Evolutionary conservation across 2,329 filamentous ascomycete species (phyloP).

Genomic region (Westerdykella aurantiaca): DNA sequence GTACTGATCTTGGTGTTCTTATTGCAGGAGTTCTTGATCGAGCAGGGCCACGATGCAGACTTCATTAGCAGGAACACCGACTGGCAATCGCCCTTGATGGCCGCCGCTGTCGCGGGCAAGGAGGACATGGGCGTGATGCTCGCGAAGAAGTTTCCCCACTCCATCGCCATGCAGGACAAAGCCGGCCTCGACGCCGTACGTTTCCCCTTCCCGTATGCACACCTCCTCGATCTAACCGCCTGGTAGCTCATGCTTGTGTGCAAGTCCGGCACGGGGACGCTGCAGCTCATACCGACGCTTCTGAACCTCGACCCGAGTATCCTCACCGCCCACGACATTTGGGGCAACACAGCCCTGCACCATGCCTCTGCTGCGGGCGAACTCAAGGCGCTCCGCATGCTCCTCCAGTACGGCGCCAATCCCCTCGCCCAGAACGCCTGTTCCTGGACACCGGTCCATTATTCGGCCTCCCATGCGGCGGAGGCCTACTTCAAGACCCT

Average conservation of each 20-base stretch:
- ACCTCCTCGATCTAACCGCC: constrained; percentile 1
- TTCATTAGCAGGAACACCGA: constrained; percentile 72
- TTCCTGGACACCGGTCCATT: constrained; percentile 78
- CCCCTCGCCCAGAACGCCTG: constrained; percentile 66
- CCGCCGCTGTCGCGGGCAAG: constrained; percentile 64
- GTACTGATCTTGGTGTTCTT: neutral
- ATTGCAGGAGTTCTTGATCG: constrained; percentile 56
- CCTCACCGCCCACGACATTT: constrained; percentile 48
- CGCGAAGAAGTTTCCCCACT: constrained; percentile 56
- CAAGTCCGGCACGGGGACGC: constrained; percentile 34
- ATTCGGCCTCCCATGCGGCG: constrained; percentile 73
- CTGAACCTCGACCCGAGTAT: constrained; percentile 27
- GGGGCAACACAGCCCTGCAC: constrained; percentile 83
- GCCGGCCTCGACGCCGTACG: constrained; percentile 63
- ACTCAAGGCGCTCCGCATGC: constrained; percentile 66
- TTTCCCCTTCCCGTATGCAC: constrained; percentile 2
- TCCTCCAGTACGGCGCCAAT: constrained; percentile 74
- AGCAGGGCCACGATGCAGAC: constrained; percentile 67
- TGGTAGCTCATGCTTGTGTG: constrained; percentile 38
- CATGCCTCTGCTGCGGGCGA: constrained; percentile 80
- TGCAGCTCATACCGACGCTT: constrained; percentile 41
- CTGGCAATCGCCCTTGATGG: constrained; percentile 75
- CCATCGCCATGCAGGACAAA: constrained; percentile 60
- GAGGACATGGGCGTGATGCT: constrained; percentile 69
- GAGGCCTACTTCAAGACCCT: constrained; percentile 79